phyloP scores from a whole-genome alignment of 345 rosid genomes.

The Eucalyptus pauciflora region DNA sequence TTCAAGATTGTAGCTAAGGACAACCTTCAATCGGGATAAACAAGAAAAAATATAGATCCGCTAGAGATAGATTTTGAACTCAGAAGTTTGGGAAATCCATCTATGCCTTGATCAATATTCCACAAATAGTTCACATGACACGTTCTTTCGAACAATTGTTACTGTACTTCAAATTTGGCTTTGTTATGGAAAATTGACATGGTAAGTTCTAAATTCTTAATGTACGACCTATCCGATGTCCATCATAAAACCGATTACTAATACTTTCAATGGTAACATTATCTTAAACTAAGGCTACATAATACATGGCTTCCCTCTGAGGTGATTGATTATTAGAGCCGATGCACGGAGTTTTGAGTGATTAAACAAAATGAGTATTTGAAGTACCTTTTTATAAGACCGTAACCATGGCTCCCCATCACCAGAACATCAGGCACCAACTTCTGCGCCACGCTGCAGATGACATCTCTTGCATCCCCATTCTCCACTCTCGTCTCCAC shows the following conservation, averaged over 20 bases:
- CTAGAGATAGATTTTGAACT: rapidly evolving
- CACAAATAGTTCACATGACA: not conserved
- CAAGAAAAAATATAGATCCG: rapidly evolving
- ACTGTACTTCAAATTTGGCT: not conserved
- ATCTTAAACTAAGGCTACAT: not conserved
- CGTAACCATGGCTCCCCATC: slow-evolving; percentile 58
- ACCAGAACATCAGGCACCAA: slow-evolving; percentile 34
- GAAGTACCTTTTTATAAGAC: slow-evolving; percentile 34
- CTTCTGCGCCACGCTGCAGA: slow-evolving; percentile 33
- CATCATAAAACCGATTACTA: no score
- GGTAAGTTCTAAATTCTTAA: no score
- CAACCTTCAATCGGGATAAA: not conserved
- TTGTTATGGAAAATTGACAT: no score
- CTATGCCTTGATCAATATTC: not conserved
- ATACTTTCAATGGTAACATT: not conserved
- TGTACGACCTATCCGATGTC: no score
- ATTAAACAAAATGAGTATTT: not conserved
- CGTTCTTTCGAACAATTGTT: not conserved
- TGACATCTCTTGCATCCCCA: slow-evolving; percentile 58
- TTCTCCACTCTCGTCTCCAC: slow-evolving; percentile 29
- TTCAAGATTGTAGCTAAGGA: not conserved
- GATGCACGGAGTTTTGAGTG: not conserved
- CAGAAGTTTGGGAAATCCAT: not conserved
- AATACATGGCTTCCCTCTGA: not conserved
- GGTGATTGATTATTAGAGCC: not conserved